Evolutionary conservation across 495 filamentous ascomycete species (phyloP).

Genomic region (Trichoderma reesei): DNA sequence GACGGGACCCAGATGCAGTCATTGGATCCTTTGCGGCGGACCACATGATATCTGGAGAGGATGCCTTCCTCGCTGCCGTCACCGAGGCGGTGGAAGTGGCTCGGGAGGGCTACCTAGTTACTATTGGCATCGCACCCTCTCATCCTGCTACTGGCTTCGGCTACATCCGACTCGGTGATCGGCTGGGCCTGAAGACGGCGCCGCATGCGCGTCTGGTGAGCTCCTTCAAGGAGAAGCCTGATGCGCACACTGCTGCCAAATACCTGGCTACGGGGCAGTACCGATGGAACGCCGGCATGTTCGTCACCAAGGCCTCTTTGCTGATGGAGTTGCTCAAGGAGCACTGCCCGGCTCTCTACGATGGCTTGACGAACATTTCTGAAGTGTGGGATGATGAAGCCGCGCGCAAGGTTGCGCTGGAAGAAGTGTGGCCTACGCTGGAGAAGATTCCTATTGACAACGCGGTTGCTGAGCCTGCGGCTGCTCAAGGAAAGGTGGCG

Average conservation of each 20-base stretch:
- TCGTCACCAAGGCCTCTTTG: constrained; percentile 6
- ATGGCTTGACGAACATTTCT: neutral
- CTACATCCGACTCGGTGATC: neutral
- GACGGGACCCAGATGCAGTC: neutral
- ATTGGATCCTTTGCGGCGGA: constrained; percentile 3
- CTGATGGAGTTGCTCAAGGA: neutral
- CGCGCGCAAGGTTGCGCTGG: neutral
- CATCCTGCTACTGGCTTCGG: constrained; percentile 1
- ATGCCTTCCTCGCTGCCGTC: neutral
- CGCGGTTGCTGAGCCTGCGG: neutral
- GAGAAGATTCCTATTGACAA: constrained; percentile 4
- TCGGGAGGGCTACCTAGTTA: neutral
- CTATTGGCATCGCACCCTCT: neutral
- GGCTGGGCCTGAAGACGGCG: neutral
- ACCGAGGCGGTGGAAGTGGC: neutral
- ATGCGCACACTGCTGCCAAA: constrained; percentile 4
- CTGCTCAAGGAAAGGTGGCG: neutral
- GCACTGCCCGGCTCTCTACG: neutral
- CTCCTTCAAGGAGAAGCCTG: constrained; percentile 6
- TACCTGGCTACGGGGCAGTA: constrained; percentile 4
- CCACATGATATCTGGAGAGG: neutral
- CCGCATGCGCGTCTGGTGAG: neutral
- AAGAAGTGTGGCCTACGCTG: constrained; percentile 3
- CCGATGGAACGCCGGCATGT: constrained; percentile 5
- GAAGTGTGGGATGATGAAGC: neutral